Conservation (phyloP, 257 asterid genomes). For the Solanum piurae region DNA sequence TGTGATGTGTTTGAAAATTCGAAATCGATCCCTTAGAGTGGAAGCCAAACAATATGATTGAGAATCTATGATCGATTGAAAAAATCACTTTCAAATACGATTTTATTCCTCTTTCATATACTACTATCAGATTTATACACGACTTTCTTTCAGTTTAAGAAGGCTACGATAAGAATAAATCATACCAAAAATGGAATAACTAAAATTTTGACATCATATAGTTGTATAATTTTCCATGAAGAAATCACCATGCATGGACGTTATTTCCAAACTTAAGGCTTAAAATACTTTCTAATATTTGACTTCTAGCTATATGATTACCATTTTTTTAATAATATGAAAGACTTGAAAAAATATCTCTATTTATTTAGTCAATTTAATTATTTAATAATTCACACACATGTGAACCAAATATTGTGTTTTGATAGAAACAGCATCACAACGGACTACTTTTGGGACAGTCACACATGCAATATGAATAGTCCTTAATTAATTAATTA, state of each 20-base stretch:
- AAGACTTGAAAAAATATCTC: background rate
- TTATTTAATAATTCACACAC: background rate
- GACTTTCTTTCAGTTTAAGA: too few species aligned
- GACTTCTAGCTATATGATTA: background rate
- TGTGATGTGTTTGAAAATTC: background rate
- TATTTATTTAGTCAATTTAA: background rate
- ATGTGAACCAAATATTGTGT: background rate
- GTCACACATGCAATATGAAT: background rate
- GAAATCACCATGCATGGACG: background rate
- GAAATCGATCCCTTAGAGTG: background rate
- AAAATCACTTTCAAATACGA: accelerated
- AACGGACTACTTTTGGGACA: background rate
- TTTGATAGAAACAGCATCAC: background rate
- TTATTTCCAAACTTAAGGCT: background rate
- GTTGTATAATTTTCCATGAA: background rate
- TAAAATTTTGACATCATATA: background rate
- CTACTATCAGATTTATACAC: too few species aligned
- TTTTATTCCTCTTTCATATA: background rate
- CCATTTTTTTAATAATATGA: background rate
- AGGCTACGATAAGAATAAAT: background rate
- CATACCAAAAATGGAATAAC: background rate
- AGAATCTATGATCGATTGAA: background rate
- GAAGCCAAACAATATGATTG: too few species aligned
- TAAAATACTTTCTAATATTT: background rate
- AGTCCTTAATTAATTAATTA: background rate